Conservation (phyloP, 345 rosid genomes). For the Citrus inodora region DNA sequence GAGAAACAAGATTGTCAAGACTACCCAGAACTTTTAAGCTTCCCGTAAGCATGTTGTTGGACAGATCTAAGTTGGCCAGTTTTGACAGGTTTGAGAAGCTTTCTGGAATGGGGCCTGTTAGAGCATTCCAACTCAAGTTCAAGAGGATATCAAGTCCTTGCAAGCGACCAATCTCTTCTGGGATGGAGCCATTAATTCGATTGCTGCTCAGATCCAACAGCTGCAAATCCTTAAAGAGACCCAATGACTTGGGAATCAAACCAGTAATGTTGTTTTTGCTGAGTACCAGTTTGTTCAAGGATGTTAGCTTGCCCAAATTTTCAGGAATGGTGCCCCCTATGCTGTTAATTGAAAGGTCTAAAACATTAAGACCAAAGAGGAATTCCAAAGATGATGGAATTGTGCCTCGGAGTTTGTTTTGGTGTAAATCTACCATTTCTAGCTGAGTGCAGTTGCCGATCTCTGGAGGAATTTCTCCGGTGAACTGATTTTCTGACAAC, state of each 20-base stretch:
- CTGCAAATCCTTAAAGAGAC: conserved; percentile 54
- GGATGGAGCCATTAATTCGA: conserved; percentile 46
- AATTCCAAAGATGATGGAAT: conserved; percentile 50
- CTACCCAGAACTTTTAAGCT: conserved; percentile 31
- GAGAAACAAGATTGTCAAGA: conserved; percentile 62
- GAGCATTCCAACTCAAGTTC: conserved; percentile 61
- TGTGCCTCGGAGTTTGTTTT: conserved; percentile 41
- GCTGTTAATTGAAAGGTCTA: conserved; percentile 54
- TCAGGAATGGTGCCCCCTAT: conserved; percentile 46
- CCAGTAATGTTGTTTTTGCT: conserved; percentile 53
- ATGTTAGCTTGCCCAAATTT: conserved; percentile 51
- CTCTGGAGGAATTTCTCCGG: conserved; percentile 49
- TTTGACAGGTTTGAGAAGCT: conserved; percentile 53
- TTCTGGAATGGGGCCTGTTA: conserved; percentile 55
- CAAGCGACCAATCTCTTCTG: conserved; percentile 50
- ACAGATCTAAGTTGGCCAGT: conserved; percentile 60
- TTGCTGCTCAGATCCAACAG: conserved; percentile 61
- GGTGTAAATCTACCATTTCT: conserved; percentile 58
- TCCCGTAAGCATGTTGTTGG: conserved; percentile 54
- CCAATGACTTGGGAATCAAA: conserved; percentile 51
- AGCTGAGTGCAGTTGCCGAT: conserved; percentile 55
- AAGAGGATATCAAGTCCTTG: conserved; percentile 58
- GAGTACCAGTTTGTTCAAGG: conserved; percentile 50
- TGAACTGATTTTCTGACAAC: conserved; percentile 48
- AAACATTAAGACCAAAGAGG: conserved; percentile 44